Evolutionary conservation across 495 filamentous ascomycete genomes (phyloP).

Genomic region (Neurospora intermedia): DNA sequence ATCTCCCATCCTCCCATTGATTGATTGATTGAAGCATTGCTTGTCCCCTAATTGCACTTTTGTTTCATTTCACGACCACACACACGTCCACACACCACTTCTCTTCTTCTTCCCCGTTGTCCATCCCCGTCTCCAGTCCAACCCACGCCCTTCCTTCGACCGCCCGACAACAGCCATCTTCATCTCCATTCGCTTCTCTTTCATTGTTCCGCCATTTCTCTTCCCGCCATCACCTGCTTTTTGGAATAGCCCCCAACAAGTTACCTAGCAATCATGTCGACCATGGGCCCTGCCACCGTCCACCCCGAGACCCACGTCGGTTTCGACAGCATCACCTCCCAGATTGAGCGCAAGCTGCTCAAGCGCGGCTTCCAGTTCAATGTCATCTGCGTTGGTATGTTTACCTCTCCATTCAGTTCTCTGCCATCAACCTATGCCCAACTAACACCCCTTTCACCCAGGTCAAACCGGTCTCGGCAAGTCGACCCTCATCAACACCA

Average conservation of each 20-base stretch:
- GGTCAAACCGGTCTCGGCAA: conserved; percentile 98
- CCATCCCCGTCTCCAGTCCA: conserved; percentile 6
- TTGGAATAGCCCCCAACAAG: conserved; percentile 26
- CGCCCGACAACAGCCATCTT: conserved; percentile 8
- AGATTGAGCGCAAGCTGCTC: conserved; percentile 98
- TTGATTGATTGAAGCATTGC: neutral
- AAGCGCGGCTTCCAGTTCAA: conserved; percentile 99
- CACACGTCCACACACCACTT: neutral
- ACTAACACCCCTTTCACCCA: conserved; percentile 20
- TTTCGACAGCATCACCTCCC: conserved; percentile 97
- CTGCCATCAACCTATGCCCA: too few species aligned
- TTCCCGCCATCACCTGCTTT: conserved; percentile 20
- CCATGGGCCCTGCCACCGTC: conserved; percentile 41
- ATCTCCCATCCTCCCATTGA: neutral
- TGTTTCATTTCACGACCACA: neutral
- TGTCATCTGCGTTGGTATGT: conserved; percentile 97
- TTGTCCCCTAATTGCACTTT: conserved; percentile 1
- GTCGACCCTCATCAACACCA: conserved; percentile 98
- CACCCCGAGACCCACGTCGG: conserved; percentile 96
- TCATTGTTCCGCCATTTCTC: neutral
- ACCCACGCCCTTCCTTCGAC: conserved; percentile 4
- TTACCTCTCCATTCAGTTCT: too few species aligned
- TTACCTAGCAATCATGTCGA: conserved; percentile 30
- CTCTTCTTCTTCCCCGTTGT: conserved; percentile 5
- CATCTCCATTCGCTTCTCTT: conserved; percentile 6